Percentiles rank a stretch among this genome's conserved stretches.
phyloP scores from a whole-genome alignment of 2,329 filamentous ascomycete genomes.

The Hymenoscyphus infarciens region DNA sequence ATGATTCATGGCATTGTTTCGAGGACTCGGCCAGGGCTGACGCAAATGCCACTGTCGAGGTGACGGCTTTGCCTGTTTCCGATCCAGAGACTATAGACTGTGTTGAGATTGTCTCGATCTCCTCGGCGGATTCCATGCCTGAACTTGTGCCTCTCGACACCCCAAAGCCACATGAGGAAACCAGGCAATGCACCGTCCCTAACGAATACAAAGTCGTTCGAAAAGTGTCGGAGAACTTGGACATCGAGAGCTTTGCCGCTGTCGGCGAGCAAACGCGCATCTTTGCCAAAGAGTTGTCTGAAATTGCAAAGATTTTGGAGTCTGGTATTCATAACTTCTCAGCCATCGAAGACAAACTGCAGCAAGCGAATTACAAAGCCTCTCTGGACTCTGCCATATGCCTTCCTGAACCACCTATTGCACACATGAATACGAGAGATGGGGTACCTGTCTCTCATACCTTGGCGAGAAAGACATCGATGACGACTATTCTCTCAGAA shows the following conservation, averaged over 20 bases:
- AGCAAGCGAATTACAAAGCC: neutral
- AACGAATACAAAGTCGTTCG: neutral
- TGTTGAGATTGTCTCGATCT: neutral
- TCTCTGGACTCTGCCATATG: neutral
- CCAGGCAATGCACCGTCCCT: neutral
- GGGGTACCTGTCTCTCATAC: neutral
- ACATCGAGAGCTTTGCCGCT: neutral
- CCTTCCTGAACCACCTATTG: neutral
- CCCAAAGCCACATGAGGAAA: neutral
- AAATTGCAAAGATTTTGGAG: conserved; percentile 5
- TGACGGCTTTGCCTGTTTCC: neutral
- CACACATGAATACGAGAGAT: neutral
- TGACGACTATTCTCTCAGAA: conserved; percentile 6
- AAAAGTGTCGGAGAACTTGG: neutral
- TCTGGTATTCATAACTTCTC: neutral
- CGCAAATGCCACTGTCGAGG: neutral
- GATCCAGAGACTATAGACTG: neutral
- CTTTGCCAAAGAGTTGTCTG: conserved; percentile 1
- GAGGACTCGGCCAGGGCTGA: neutral
- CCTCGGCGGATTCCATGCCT: neutral
- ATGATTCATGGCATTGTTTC: conserved; percentile 9
- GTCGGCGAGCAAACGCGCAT: conserved; percentile 2
- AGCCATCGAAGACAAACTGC: neutral
- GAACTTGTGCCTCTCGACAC: neutral
- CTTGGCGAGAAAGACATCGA: neutral